These are phyloP conservation scores for Yamadazyma tumulicola DNA, from an alignment of 805 yeast genomes.

Conservation along the genomic window DNA sequence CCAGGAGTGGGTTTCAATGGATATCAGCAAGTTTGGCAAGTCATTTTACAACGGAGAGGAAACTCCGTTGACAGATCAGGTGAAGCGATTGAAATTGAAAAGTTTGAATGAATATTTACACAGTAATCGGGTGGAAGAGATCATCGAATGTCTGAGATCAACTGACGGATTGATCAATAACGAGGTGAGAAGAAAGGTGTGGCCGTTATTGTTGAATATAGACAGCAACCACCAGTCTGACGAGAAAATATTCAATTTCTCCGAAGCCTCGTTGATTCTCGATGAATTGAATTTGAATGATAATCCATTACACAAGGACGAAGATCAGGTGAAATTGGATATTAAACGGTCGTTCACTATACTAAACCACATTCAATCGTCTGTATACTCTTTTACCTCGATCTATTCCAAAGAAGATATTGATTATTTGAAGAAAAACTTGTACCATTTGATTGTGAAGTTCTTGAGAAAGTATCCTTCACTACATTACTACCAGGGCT, in stretches of 20 bases:
- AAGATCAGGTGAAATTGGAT: constrained; percentile 76
- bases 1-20: constrained; percentile 53
- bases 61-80: constrained; percentile 37
- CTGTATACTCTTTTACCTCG: constrained; percentile 24
- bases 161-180: constrained; percentile 46
- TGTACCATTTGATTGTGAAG: constrained; percentile 44
- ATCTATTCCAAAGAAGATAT: constrained; percentile 30
- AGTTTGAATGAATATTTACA: constrained; percentile 36
- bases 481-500: constrained; percentile 86
- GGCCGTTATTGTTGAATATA: constrained; percentile 50
- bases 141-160: constrained; percentile 35
- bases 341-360: constrained; percentile 65
- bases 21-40: constrained; percentile 41
- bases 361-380: constrained; percentile 23
- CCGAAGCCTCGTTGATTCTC: constrained; percentile 10
- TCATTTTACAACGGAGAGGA: constrained; percentile 42
- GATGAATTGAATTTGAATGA: constrained; percentile 23
- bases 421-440: constrained; percentile 34
- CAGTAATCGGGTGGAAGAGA: constrained; percentile 22
- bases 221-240: background rate
- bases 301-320: constrained; percentile 59
- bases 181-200: constrained; percentile 39
- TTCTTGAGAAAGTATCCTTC: constrained; percentile 60
- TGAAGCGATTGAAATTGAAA: constrained; percentile 32
- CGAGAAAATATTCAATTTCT: constrained; percentile 1